phyloP scores from a whole-genome alignment of 163 green algal species.

The Smithsoniella earleae region DNA sequence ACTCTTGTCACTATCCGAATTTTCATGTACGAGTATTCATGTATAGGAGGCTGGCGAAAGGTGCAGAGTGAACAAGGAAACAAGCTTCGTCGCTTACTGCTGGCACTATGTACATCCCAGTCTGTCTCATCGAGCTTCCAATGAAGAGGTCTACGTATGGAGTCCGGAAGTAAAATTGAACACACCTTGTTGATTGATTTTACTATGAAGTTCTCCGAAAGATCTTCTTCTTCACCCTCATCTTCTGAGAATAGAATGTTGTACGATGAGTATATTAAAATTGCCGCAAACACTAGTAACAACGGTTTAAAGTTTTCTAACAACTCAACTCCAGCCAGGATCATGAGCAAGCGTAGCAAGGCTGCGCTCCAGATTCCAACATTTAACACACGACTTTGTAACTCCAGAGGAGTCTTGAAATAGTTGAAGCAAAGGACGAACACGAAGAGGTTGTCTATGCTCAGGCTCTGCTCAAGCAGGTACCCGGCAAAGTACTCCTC shows the following conservation, averaged over 20 bases:
- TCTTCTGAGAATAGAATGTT: conserved; percentile 52
- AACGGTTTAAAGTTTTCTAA: conserved; percentile 75
- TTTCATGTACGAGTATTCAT: too few relatives aligned
- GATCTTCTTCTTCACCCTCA: conserved; percentile 58
- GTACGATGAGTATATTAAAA: conserved; percentile 75
- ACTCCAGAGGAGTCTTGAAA: conserved; percentile 70
- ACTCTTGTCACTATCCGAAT: too few relatives aligned
- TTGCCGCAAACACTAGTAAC: conserved; percentile 81
- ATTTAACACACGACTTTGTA: conserved; percentile 70
- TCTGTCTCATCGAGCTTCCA: too few relatives aligned
- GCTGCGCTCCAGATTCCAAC: conserved; percentile 81
- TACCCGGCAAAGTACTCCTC: conserved; percentile 83
- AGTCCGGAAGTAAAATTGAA: too few relatives aligned
- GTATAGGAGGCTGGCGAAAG: too few relatives aligned
- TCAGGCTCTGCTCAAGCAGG: conserved; percentile 89
- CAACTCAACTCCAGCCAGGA: conserved; percentile 71
- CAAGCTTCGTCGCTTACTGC: too few relatives aligned
- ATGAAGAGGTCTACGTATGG: too few relatives aligned
- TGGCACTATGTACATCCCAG: too few relatives aligned
- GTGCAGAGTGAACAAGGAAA: too few relatives aligned
- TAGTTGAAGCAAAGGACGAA: conserved; percentile 98
- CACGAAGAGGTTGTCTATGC: conserved; percentile 96
- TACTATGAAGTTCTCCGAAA: conserved; percentile 45
- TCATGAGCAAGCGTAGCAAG: conserved; percentile 76
- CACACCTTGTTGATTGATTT: conserved; percentile 37